These are phyloP conservation scores for Bruguiera hainesii DNA, from an alignment of 441 rosid genomes.

Conservation along the genomic window DNA sequence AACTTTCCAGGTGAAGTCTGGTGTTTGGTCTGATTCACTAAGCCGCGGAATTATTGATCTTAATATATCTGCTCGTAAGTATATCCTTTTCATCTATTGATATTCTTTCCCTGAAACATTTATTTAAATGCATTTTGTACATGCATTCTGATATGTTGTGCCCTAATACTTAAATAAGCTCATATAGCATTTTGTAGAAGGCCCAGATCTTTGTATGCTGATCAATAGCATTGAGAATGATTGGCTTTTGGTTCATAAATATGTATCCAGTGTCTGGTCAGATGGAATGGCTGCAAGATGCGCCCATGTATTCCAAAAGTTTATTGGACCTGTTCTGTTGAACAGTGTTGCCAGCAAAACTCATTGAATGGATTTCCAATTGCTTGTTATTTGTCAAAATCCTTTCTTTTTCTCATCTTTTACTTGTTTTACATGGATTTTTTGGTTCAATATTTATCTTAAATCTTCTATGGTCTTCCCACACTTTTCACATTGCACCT, in stretches of 20 bases:
- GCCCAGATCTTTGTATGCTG: background rate
- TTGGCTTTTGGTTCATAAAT: background rate
- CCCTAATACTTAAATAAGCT: background rate
- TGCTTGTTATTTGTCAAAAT: too few species aligned
- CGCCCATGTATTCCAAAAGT: background rate
- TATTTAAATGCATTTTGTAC: background rate
- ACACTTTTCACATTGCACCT: too few species aligned
- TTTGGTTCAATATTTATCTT: too few species aligned
- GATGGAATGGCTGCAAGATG: background rate
- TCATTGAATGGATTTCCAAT: too few species aligned
- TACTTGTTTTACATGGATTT: too few species aligned
- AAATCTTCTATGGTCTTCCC: too few species aligned
- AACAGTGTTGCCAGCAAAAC: too few species aligned
- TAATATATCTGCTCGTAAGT: conserved; percentile 93
- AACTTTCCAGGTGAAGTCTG: conserved; percentile 79
- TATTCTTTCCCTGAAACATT: conserved; percentile 9
- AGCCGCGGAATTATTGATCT: conserved; percentile 98
- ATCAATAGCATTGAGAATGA: background rate
- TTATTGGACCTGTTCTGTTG: too few species aligned
- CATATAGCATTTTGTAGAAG: background rate
- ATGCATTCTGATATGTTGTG: background rate
- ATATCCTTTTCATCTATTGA: conserved; percentile 8
- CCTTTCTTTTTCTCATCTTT: too few species aligned
- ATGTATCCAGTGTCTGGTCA: background rate
- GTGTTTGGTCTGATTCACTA: conserved; percentile 94